Conservation (phyloP, 495 filamentous ascomycete genomes). For the Talaromyces thailandensis region DNA sequence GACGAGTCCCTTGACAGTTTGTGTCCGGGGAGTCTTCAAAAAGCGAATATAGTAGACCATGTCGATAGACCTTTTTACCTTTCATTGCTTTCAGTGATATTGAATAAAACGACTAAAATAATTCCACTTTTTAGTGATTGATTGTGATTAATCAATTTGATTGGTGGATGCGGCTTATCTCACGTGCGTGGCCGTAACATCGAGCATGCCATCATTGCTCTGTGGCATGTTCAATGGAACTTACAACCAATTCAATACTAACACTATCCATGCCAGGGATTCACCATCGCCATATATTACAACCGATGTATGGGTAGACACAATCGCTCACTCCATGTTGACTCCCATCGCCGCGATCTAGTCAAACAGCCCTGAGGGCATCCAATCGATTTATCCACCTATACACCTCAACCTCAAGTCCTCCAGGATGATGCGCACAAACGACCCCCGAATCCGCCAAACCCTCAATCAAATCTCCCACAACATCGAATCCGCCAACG, state of each 20-base stretch:
- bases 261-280: not conserved
- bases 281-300: not conserved
- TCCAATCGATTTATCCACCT: not conserved
- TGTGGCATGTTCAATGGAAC: not conserved
- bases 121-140: not conserved
- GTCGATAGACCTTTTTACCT: no score
- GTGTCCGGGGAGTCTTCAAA: constrained; percentile 52
- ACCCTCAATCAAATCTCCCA: constrained; percentile 88
- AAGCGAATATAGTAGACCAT: constrained; percentile 71
- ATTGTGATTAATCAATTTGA: not conserved
- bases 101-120: not conserved
- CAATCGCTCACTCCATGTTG: not conserved
- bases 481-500: constrained; percentile 85
- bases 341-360: no score
- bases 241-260: not conserved
- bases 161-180: not conserved
- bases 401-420: not conserved
- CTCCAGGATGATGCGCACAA: constrained; percentile 50
- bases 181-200: not conserved
- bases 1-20: constrained; percentile 27
- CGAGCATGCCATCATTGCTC: not conserved
- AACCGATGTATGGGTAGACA: not conserved
- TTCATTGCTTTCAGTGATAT: no score
- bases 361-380: not conserved
- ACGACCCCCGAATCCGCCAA: constrained; percentile 89